These are phyloP conservation scores for Physcomitrium patens DNA, from an alignment of 225 moss, liverwort and hornwort species.

Conservation along the genomic window DNA sequence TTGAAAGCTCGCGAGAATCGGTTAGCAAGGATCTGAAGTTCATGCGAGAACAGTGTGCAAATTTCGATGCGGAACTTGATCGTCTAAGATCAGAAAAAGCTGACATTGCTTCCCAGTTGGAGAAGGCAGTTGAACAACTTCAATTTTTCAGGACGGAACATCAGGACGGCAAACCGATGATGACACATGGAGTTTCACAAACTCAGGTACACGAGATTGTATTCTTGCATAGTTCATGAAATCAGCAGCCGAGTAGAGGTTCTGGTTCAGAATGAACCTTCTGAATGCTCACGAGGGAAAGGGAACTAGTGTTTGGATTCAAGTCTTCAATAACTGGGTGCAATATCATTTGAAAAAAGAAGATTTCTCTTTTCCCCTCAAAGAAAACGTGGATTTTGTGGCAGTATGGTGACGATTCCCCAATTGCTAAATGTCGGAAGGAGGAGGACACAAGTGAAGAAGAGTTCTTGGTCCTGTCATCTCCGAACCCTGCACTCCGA, in stretches of 20 bases:
- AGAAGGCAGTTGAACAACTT: conserved; percentile 34
- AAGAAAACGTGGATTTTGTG: not conserved
- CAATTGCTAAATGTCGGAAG: conserved; percentile 25
- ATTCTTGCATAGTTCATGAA: not conserved
- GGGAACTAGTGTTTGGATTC: too few relatives aligned
- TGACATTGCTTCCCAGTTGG: conserved; percentile 43
- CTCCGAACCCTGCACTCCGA: conserved; percentile 61
- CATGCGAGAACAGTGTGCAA: conserved; percentile 44
- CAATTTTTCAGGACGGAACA: conserved; percentile 42
- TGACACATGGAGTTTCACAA: conserved; percentile 27
- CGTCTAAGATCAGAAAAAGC: conserved; percentile 53
- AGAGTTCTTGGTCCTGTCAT: conserved; percentile 67
- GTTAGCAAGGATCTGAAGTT: conserved; percentile 43
- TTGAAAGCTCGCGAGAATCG: conserved; percentile 22
- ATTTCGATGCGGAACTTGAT: conserved; percentile 55
- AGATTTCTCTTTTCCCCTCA: not conserved
- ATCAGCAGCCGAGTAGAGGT: not conserved
- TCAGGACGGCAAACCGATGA: conserved; percentile 48
- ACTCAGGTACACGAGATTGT: conserved; percentile 32
- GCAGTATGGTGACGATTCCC: conserved; percentile 48
- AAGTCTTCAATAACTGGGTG: not conserved
- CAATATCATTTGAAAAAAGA: not conserved
- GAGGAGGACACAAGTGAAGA: conserved; percentile 72
- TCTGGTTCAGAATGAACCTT: too few relatives aligned
- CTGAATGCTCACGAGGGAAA: too few relatives aligned